A percentile compares a stretch with the other conserved stretches of the same genome.
Conservation (phyloP, 1,284 basidiomycete genomes). For the Trichosporon faecale region DNA sequence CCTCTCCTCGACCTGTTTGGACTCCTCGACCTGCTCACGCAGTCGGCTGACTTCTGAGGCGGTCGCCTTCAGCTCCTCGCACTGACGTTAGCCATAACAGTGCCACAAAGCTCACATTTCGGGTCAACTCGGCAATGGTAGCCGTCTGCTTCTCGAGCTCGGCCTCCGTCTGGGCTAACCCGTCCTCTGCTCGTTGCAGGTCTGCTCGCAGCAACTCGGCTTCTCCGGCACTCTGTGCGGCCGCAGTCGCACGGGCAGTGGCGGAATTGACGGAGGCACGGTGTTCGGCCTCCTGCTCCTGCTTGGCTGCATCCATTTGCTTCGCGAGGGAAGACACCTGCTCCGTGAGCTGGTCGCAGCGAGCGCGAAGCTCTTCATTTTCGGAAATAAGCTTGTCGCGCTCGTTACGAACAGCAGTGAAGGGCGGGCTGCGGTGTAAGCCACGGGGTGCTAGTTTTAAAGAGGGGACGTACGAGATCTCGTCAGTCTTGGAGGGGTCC, state of each 20-base stretch:
- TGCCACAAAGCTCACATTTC: conserved; percentile 54
- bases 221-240: conserved; percentile 54
- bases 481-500: conserved; percentile 9
- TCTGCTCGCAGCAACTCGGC: conserved; percentile 73
- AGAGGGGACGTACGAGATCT: conserved; percentile 12
- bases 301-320: conserved; percentile 26
- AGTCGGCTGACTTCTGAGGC: conserved; percentile 74
- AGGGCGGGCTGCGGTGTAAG: conserved; percentile 16
- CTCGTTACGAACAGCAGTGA: conserved; percentile 32
- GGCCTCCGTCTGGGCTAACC: conserved; percentile 70
- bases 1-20: conserved; percentile 83
- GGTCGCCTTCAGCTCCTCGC: conserved; percentile 74
- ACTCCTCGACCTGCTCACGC: conserved; percentile 95
- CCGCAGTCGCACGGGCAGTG: conserved; percentile 13
- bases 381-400: conserved; percentile 42
- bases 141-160: conserved; percentile 73
- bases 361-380: conserved; percentile 41
- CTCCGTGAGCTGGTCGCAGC: conserved; percentile 39
- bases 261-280: conserved; percentile 14
- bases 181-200: conserved; percentile 74
- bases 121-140: conserved; percentile 67
- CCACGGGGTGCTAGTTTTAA: background rate
- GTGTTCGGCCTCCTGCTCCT: conserved; percentile 16
- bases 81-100: conserved; percentile 31
- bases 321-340: conserved; percentile 44